A percentile compares a stretch with the other conserved stretches of the same genome.
Conservation (phyloP, 352 stramenopile species). For the Pythium guiyangense region DNA sequence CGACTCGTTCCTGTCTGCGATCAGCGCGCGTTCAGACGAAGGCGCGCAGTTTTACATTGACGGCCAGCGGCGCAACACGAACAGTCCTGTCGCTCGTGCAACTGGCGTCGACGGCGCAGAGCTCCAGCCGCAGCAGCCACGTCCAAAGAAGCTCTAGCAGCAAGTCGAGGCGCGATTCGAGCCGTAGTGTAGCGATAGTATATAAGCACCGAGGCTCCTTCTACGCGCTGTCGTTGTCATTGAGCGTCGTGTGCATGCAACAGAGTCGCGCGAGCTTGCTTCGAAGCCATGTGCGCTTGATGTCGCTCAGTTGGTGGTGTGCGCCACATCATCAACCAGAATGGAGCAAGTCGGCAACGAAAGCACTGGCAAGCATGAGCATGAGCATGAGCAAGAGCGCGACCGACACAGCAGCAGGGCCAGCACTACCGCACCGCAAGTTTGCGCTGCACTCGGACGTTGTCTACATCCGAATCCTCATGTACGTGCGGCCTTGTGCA, state of each 20-base stretch:
- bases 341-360: too few relatives aligned
- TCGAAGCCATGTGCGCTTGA: too few relatives aligned
- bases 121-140: conserved; percentile 2
- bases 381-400: not conserved
- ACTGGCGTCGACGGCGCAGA: not conserved
- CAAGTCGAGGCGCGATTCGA: too few relatives aligned
- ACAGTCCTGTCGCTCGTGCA: not conserved
- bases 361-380: conserved; percentile 5
- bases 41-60: conserved; percentile 53
- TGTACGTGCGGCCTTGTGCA: conserved; percentile 31
- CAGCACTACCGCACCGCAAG: conserved; percentile 53
- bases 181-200: too few relatives aligned
- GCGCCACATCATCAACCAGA: not conserved
- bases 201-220: too few relatives aligned
- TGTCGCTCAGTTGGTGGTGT: not conserved
- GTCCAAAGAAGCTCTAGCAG: conserved; percentile 12
- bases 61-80: conserved; percentile 16
- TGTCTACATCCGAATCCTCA: conserved; percentile 56
- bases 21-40: conserved; percentile 60
- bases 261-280: not conserved
- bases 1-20: conserved; percentile 47
- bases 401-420: not conserved
- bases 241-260: not conserved
- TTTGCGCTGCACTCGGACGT: conserved; percentile 52
- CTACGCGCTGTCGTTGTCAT: too few relatives aligned